phyloP scores from a whole-genome alignment of 2,329 filamentous ascomycete genomes.

The Endothia cerciana region DNA sequence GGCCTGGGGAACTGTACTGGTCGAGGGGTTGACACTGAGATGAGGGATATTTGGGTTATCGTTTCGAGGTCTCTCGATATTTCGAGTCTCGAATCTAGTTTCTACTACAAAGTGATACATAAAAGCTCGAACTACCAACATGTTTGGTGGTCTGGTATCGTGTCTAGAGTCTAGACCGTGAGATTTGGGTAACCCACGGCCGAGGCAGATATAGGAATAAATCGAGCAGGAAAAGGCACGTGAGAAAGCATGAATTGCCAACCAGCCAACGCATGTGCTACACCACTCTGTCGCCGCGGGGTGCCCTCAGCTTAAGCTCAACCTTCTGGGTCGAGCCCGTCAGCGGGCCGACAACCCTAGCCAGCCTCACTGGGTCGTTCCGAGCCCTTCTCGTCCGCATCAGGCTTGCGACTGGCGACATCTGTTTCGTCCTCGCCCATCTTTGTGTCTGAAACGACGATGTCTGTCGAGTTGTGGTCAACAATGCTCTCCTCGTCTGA shows the following conservation, averaged over 20 bases:
- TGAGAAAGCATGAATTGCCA: background rate
- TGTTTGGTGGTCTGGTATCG: background rate
- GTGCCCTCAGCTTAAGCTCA: background rate
- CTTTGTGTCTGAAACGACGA: background rate
- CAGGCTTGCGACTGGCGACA: background rate
- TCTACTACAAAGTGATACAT: background rate
- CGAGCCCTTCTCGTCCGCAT: background rate
- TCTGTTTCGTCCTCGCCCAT: background rate
- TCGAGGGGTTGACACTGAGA: background rate
- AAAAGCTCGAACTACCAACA: background rate
- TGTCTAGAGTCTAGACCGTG: background rate
- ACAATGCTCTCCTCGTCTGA: conserved; percentile 1
- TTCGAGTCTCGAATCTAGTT: background rate
- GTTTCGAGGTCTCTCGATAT: background rate
- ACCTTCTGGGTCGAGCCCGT: background rate
- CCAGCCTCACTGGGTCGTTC: background rate
- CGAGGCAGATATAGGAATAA: background rate
- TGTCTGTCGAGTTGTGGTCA: background rate
- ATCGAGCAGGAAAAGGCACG: background rate
- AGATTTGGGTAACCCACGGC: background rate
- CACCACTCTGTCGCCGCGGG: background rate
- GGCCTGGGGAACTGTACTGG: background rate
- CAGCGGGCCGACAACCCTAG: background rate
- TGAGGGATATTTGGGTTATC: background rate
- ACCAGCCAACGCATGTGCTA: background rate